Percentiles rank a stretch among this genome's conserved stretches.
These are phyloP conservation scores for Penicillium sp. DNA, from an alignment of 2,329 filamentous ascomycete species.

Conservation along the genomic window DNA sequence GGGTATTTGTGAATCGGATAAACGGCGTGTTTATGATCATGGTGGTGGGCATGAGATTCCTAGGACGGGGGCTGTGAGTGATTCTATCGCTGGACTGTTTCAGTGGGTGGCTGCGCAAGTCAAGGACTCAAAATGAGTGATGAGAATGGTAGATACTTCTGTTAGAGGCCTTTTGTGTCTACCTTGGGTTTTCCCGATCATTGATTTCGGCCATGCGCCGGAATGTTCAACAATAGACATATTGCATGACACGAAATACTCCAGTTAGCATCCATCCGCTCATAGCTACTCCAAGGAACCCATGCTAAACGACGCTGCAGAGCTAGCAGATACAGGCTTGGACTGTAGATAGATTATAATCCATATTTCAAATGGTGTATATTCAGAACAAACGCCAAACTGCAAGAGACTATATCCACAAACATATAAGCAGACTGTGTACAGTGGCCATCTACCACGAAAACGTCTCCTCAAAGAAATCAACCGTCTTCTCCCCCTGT, in stretches of 20 bases:
- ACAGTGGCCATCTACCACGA: slow-evolving; percentile 30
- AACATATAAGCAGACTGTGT: background rate
- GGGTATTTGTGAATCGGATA: slow-evolving; percentile 32
- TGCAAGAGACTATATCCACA: background rate
- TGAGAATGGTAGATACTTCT: background rate
- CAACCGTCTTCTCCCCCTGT: slow-evolving; percentile 31
- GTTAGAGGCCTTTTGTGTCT: background rate
- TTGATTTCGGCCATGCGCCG: background rate
- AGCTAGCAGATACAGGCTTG: no score
- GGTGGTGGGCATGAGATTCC: slow-evolving; percentile 46
- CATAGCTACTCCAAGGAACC: no score
- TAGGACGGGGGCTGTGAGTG: slow-evolving; percentile 30
- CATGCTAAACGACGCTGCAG: no score
- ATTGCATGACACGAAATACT: background rate
- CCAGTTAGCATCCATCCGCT: no score
- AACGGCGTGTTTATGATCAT: slow-evolving; percentile 38
- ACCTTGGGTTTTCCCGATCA: background rate
- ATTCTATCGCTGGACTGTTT: slow-evolving; percentile 32
- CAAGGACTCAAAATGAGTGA: background rate
- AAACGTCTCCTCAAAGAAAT: slow-evolving; percentile 39
- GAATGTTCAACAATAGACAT: background rate
- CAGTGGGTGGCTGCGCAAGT: slow-evolving; percentile 27
- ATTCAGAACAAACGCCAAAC: background rate
- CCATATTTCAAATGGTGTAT: background rate
- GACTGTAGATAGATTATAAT: slow-evolving; percentile 1